A percentile compares a stretch with the other conserved stretches of the same genome.
These are phyloP conservation scores for Quercus gilva DNA, from an alignment of 306 rosid species.

Conservation along the genomic window DNA sequence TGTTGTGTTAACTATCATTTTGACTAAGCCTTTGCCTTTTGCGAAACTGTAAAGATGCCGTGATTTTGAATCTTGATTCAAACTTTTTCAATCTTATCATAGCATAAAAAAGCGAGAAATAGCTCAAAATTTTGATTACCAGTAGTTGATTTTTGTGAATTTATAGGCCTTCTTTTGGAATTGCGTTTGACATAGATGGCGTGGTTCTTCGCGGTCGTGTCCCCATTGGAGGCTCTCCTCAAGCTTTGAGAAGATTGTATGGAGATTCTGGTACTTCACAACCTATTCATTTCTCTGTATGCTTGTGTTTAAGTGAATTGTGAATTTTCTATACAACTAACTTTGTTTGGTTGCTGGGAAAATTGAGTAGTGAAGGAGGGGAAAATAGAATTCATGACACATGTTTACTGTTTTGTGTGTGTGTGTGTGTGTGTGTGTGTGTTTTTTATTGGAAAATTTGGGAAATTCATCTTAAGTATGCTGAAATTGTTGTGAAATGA, in stretches of 20 bases:
- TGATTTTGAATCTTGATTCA: neutral
- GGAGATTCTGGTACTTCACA: slow-evolving; percentile 24
- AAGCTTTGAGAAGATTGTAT: slow-evolving; percentile 28
- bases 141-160: neutral
- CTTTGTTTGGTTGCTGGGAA: neutral
- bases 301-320: neutral
- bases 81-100: neutral
- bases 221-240: slow-evolving; percentile 33
- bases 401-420: neutral
- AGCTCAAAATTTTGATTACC: neutral
- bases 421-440: too few species aligned
- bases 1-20: neutral
- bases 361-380: neutral
- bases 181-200: slow-evolving; percentile 36
- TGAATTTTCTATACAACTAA: neutral
- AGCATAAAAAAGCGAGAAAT: neutral
- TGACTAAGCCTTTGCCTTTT: neutral
- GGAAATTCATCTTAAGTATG: neutral
- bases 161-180: slow-evolving; percentile 31
- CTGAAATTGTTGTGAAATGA: neutral
- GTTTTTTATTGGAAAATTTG: too few species aligned
- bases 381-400: neutral
- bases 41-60: neutral
- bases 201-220: slow-evolving; percentile 32
- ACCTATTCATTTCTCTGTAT: neutral